These are phyloP conservation scores for Entomortierella chlamydospora DNA, from an alignment of 192 early-diverging fungal species.

Conservation along the genomic window DNA sequence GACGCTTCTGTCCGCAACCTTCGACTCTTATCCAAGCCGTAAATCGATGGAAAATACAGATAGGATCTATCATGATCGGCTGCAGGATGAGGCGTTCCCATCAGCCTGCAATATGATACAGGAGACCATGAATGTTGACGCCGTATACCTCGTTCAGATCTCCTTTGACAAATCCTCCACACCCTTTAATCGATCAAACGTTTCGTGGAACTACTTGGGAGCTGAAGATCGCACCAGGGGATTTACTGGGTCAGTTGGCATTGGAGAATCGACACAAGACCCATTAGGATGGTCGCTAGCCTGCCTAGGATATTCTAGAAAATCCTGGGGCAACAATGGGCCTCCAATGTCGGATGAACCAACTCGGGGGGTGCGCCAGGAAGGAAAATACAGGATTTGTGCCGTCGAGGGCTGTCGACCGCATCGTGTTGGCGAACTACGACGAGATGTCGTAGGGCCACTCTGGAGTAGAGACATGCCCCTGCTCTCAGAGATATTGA, in stretches of 20 bases:
- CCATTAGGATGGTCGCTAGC: background rate
- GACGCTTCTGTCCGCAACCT: slow-evolving; percentile 1
- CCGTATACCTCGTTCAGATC: slow-evolving; percentile 32
- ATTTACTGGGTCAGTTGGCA: slow-evolving; percentile 2
- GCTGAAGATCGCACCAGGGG: background rate
- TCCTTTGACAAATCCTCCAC: slow-evolving; percentile 1
- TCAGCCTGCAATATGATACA: slow-evolving; percentile 33
- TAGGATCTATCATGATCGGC: background rate
- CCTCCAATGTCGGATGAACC: background rate
- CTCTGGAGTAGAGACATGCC: slow-evolving; percentile 22
- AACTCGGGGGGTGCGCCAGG: background rate
- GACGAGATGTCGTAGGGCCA: background rate
- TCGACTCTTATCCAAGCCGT: background rate
- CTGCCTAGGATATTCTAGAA: slow-evolving; percentile 15
- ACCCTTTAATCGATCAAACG: background rate
- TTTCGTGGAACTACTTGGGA: slow-evolving; percentile 22
- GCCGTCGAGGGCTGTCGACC: slow-evolving; percentile 26
- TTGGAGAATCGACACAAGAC: background rate
- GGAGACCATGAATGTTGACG: slow-evolving; percentile 27
- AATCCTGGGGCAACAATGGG: too few species aligned
- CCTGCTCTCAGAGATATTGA: slow-evolving; percentile 18
- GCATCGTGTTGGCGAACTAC: slow-evolving; percentile 19
- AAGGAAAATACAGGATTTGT: slow-evolving; percentile 22
- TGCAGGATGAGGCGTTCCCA: slow-evolving; percentile 33
- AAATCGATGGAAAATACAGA: background rate